Base-by-base conservation (phyloP, 305 asterid genomes). In the Rubia tinctorum region DNA sequence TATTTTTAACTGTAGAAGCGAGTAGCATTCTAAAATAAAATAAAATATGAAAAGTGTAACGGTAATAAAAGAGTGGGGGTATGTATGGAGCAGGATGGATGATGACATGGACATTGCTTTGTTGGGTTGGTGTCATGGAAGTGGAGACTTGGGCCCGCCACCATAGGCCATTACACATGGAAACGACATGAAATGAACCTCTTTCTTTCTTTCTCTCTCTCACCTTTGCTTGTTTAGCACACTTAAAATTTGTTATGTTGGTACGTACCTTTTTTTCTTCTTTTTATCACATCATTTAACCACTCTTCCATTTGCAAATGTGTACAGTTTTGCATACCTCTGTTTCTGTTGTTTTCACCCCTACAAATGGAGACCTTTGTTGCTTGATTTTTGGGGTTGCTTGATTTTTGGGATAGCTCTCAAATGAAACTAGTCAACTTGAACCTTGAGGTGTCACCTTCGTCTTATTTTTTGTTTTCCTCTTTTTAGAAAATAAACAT, bases 121-220 rank as follows among this genome's bases (percentile, higher is more conserved):
- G 80, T 79, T 87, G 92, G 88, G 90, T 87, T 84, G 87, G 88
- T 85, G 86, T 81, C 73, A 82, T 72, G 72, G 80, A 74, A 88
- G 91, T 90, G 92, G 91, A 78, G 72, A 45, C 23, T 42, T 10
- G 79, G 88, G 83, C 86, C 97, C 93, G 84, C 95, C 89, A 81
- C 86, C 74, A 73, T 23, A 74, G 78, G 86, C 85, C 86, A 84
- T 80, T 72, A 80, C 82, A 78, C 78, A 81, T 81, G 83, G 81
- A 73, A 27, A 56, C 68, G 78, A 71, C 70, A 64, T 74, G 53
- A 30, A 30, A 30, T 30, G 34, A 30, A 30, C 34, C 1, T 30
- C 34, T 30, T 72, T 42, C 59, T 45, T 69, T 40, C 51, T 60
- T 20, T n/a, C n/a, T n/a, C n/a, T 42, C 14, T 55, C 47, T 64